phyloP scores from a whole-genome alignment of 2,329 filamentous ascomycete species.

The Fusarium citri region DNA sequence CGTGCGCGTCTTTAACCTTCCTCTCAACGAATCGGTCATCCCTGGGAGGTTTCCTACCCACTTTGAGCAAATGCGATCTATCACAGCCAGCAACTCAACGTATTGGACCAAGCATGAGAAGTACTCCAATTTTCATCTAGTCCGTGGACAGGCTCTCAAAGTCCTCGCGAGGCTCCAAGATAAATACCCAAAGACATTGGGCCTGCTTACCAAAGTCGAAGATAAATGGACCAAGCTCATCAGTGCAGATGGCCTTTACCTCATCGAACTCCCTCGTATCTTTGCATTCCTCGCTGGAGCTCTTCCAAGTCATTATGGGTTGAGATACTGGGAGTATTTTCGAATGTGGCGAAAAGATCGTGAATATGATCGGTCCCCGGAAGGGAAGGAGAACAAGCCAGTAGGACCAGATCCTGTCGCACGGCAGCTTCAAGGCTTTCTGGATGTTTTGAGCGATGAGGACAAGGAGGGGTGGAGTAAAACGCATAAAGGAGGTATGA shows the following conservation, averaged over 20 bases:
- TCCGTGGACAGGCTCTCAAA: not conserved
- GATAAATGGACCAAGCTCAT: not conserved
- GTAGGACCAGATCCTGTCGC: not conserved
- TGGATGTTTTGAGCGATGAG: not conserved
- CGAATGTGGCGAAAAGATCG: not conserved
- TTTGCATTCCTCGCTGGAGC: not conserved
- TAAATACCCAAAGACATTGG: not conserved
- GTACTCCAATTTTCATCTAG: not conserved
- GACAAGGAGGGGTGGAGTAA: not conserved
- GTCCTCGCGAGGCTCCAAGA: not conserved
- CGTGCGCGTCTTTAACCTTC: not conserved
- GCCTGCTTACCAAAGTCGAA: not conserved
- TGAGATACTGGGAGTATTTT: rapidly evolving
- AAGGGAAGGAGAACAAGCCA: not conserved
- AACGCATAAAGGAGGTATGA: not conserved
- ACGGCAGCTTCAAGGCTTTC: not conserved
- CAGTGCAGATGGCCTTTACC: no score
- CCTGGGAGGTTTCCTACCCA: not conserved
- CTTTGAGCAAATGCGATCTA: conserved; percentile 1
- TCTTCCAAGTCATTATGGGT: not conserved
- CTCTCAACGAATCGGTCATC: not conserved
- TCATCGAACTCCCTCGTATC: not conserved
- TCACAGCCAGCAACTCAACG: not conserved
- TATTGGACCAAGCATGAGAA: not conserved
- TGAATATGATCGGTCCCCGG: no score